A percentile compares a stretch with the other conserved stretches of the same genome.
Conservation (phyloP, 2,329 filamentous ascomycete genomes). For the Geoglossum cookeanum region DNA sequence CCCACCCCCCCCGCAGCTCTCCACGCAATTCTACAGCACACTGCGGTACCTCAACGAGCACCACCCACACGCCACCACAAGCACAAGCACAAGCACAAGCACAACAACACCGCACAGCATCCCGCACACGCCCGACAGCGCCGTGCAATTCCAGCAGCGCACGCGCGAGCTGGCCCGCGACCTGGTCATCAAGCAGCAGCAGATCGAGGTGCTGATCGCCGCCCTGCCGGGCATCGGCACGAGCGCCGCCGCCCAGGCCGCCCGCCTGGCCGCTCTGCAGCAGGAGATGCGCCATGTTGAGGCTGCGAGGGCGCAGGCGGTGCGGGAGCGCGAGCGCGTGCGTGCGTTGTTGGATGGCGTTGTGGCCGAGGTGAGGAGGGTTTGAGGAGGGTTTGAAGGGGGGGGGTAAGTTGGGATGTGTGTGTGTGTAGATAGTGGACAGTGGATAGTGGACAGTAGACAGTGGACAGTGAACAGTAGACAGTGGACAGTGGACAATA, state of each 20-base stretch:
- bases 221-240: constrained; percentile 59
- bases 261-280: constrained; percentile 43
- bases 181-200: constrained; percentile 61
- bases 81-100: not conserved
- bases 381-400: constrained; percentile 23
- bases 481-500: no score
- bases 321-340: constrained; percentile 43
- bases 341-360: constrained; percentile 40
- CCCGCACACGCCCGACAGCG: constrained; percentile 27
- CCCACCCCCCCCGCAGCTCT: constrained; percentile 18
- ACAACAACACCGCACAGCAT: constrained; percentile 8
- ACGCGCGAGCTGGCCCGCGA: constrained; percentile 58
- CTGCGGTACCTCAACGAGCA: constrained; percentile 25
- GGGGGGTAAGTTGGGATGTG: constrained; percentile 6
- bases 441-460: no score
- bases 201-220: constrained; percentile 61
- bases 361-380: constrained; percentile 39
- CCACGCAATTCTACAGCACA: constrained; percentile 28
- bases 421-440: no score
- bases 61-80: constrained; percentile 15
- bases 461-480: no score
- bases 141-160: constrained; percentile 45
- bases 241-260: constrained; percentile 58
- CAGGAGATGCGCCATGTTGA: constrained; percentile 45
- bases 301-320: constrained; percentile 39